These are phyloP conservation scores for Ogataea paradorogensis DNA, from an alignment of 805 yeast genomes.

Conservation along the genomic window DNA sequence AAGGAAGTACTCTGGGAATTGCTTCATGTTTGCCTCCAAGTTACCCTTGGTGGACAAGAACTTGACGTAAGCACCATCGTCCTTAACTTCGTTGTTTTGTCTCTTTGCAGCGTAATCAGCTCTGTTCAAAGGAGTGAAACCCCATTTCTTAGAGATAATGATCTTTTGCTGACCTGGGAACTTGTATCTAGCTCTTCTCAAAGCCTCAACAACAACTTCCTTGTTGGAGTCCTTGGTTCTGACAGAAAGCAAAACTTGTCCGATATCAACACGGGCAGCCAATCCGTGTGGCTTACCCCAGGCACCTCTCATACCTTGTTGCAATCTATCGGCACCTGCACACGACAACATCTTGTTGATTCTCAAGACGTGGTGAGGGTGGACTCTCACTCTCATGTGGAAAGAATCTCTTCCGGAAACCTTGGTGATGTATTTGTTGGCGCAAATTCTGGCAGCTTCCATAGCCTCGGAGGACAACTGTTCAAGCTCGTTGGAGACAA, in stretches of 20 bases:
- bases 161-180: constrained; percentile 99
- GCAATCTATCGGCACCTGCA: constrained; percentile 99
- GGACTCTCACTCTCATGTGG: constrained; percentile 99
- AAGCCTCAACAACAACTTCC: constrained; percentile 96
- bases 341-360: constrained; percentile 99
- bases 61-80: constrained; percentile 99
- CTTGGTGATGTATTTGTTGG: constrained; percentile 98
- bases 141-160: constrained; percentile 99
- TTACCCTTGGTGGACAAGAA: constrained; percentile 97
- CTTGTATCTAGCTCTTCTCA: constrained; percentile 99
- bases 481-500: constrained; percentile 98
- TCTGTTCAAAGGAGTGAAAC: constrained; percentile 99
- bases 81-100: constrained; percentile 97
- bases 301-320: constrained; percentile 99
- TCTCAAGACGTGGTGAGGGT: constrained; percentile 99
- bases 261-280: constrained; percentile 98
- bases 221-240: constrained; percentile 98
- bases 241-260: constrained; percentile 96
- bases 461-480: constrained; percentile 99
- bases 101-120: constrained; percentile 92
- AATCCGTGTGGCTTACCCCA: constrained; percentile 99
- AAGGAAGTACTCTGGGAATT: constrained; percentile 83
- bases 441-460: constrained; percentile 99
- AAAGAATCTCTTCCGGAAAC: constrained; percentile 97
- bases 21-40: constrained; percentile 83